Percentiles rank a stretch among this genome's conserved stretches.
These are phyloP conservation scores for Quercus alba DNA, from an alignment of 306 rosid species.

Conservation along the genomic window DNA sequence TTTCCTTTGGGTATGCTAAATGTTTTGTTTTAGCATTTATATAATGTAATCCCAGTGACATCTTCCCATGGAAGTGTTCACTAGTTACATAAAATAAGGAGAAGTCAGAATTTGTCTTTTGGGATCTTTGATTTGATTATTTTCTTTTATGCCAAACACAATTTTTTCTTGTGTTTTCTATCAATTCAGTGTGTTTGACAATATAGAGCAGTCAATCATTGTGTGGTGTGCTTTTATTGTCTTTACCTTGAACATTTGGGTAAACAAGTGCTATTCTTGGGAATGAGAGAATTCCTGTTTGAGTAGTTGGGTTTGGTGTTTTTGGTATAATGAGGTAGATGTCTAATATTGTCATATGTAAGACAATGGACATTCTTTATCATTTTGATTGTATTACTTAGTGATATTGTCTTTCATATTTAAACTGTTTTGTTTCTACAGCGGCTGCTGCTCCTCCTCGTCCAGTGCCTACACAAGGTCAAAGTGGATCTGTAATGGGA, in stretches of 20 bases:
- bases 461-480: conserved; percentile 8
- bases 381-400: background rate
- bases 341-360: background rate
- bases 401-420: background rate
- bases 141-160: background rate
- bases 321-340: background rate
- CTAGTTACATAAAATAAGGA: background rate
- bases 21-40: no score
- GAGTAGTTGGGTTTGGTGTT: background rate
- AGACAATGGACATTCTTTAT: background rate
- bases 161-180: background rate
- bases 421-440: background rate
- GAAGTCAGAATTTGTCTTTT: background rate
- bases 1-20: background rate
- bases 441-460: conserved; percentile 15
- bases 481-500: conserved; percentile 18
- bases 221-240: background rate
- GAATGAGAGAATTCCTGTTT: background rate
- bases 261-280: background rate
- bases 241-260: background rate
- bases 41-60: background rate
- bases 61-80: background rate
- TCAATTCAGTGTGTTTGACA: background rate
- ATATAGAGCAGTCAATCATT: background rate
- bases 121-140: background rate